Percentiles rank a stretch among this genome's conserved stretches.
Conservation (phyloP, 2,329 filamentous ascomycete genomes). For the Colletotrichum coccodes region DNA sequence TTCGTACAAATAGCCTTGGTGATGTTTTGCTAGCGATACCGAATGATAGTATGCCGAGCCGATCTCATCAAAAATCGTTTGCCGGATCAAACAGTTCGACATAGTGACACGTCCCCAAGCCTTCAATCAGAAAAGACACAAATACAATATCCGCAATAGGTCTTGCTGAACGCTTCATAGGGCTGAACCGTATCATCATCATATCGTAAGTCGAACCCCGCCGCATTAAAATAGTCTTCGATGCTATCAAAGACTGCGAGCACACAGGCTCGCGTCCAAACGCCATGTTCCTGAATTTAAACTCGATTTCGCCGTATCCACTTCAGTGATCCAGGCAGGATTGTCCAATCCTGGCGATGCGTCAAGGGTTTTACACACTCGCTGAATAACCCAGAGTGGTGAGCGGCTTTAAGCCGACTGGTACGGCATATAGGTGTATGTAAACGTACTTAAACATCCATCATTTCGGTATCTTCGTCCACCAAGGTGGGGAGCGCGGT, state of each 20-base stretch:
- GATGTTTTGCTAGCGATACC: conserved; percentile 18
- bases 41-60: conserved; percentile 14
- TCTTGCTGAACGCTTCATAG: conserved; percentile 11
- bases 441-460: conserved; percentile 56
- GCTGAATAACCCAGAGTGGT: conserved; percentile 46
- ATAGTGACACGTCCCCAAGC: conserved; percentile 4
- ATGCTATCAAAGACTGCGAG: conserved; percentile 8
- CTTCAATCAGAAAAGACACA: conserved; percentile 18
- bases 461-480: conserved; percentile 62
- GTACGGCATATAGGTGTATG: conserved; percentile 22
- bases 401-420: conserved; percentile 33
- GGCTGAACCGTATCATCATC: conserved; percentile 31
- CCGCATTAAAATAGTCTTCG: conserved; percentile 2
- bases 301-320: conserved; percentile 29
- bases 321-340: conserved; percentile 36
- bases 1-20: conserved; percentile 16
- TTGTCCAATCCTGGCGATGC: conserved; percentile 36
- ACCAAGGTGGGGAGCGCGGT: conserved; percentile 46
- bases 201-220: conserved; percentile 29
- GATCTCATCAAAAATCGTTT: background rate
- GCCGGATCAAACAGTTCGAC: conserved; percentile 3
- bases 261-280: conserved; percentile 21
- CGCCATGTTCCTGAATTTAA: conserved; percentile 18
- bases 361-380: conserved; percentile 31
- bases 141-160: conserved; percentile 20